A percentile compares a stretch with the other conserved stretches of the same genome.
Conservation (phyloP, 768 basidiomycete genomes). For the Leccinum rimulosum region DNA sequence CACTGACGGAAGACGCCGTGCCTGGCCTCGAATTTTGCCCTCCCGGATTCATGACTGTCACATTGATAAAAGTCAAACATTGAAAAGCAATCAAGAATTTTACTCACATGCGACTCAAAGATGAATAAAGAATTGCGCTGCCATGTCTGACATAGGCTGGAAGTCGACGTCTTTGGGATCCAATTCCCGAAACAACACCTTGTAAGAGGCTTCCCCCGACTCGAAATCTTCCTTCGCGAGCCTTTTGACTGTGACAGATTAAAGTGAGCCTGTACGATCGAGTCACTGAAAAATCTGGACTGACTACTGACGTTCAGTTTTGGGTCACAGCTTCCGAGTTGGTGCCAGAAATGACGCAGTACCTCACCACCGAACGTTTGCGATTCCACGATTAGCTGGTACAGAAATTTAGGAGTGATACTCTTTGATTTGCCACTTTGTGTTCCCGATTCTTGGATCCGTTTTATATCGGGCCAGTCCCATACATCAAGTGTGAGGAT, state of each 20-base stretch:
- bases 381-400: background rate
- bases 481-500: background rate
- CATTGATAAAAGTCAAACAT: background rate
- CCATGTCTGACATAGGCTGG: background rate
- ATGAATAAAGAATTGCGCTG: background rate
- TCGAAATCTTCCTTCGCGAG: background rate
- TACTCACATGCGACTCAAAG: constrained; percentile 4
- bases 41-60: constrained; percentile 1
- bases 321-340: background rate
- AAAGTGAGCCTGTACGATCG: background rate
- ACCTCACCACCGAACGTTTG: background rate
- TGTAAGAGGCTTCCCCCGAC: background rate
- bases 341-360: background rate
- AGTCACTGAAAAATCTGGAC: background rate
- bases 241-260: background rate
- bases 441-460: background rate
- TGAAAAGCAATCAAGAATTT: background rate
- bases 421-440: background rate
- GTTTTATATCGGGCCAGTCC: background rate
- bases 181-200: background rate
- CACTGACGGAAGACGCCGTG: background rate
- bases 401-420: background rate
- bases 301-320: background rate
- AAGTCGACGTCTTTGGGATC: background rate
- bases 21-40: background rate